These are phyloP conservation scores for Aspergillus chevalieri DNA, from an alignment of 2,329 filamentous ascomycete species.

Conservation along the genomic window DNA sequence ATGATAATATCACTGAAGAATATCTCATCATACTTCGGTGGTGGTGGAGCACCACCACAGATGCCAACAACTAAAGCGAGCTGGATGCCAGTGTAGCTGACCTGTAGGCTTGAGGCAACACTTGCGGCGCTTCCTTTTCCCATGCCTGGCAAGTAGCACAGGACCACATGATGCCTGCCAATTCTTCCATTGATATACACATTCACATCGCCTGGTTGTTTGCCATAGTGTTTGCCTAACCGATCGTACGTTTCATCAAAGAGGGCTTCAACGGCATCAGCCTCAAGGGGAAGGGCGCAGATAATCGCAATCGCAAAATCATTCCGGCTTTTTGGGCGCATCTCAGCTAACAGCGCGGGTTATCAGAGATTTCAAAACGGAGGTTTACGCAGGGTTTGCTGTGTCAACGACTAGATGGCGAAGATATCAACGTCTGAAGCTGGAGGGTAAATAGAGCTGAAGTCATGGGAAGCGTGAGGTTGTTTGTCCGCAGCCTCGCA, in stretches of 20 bases:
- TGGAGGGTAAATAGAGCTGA: too few species aligned
- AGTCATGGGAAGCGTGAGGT: too few species aligned
- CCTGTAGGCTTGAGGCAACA: slow-evolving; percentile 6
- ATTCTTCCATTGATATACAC: slow-evolving; percentile 10
- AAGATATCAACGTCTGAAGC: too few species aligned
- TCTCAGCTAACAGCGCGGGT: too few species aligned
- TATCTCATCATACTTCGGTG: slow-evolving; percentile 7
- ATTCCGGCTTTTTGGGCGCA: too few species aligned
- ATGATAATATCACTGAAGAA: slow-evolving; percentile 23
- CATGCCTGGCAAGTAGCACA: slow-evolving; percentile 7
- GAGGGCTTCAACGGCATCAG: neutral
- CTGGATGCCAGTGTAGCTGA: slow-evolving; percentile 13
- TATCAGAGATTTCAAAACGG: too few species aligned
- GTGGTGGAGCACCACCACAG: slow-evolving; percentile 13
- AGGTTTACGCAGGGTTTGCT: too few species aligned
- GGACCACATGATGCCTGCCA: slow-evolving; percentile 8
- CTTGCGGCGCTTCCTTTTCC: slow-evolving; percentile 7
- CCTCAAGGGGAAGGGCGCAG: neutral
- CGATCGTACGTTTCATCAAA: neutral
- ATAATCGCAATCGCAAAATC: neutral
- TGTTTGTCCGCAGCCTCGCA: too few species aligned
- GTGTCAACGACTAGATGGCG: too few species aligned
- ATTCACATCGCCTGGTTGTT: slow-evolving; percentile 1
- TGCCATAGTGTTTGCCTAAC: neutral
- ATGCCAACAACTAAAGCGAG: slow-evolving; percentile 16